These are phyloP conservation scores for Geotrichum fermentans DNA, from an alignment of 1,139 yeast species.

Conservation along the genomic window DNA sequence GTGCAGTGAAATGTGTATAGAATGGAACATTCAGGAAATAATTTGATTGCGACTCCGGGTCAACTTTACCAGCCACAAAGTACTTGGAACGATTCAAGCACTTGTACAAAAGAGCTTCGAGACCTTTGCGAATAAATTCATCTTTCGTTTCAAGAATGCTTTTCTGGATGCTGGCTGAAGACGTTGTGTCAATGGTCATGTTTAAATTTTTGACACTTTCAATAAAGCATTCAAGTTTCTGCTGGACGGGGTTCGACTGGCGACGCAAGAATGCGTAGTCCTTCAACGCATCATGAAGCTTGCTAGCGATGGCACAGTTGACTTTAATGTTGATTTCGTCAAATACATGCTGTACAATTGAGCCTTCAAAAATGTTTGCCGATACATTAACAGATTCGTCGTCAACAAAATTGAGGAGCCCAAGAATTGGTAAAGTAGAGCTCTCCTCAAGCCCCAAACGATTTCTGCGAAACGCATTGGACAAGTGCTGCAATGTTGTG, in stretches of 20 bases:
- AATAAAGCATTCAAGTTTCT: conserved; percentile 75
- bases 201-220: conserved; percentile 58
- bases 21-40: conserved; percentile 77
- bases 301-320: conserved; percentile 81
- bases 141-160: conserved; percentile 66
- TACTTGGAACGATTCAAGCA: conserved; percentile 83
- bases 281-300: conserved; percentile 69
- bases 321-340: conserved; percentile 78
- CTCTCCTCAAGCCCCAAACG: conserved; percentile 44
- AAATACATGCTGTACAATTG: conserved; percentile 54
- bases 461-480: conserved; percentile 68
- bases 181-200: conserved; percentile 65
- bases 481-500: conserved; percentile 58
- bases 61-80: conserved; percentile 82
- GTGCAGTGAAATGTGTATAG: conserved; percentile 91
- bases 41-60: conserved; percentile 68
- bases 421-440: conserved; percentile 48
- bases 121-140: conserved; percentile 60
- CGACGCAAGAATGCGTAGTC: conserved; percentile 80
- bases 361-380: conserved; percentile 62
- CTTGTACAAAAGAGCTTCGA: conserved; percentile 76
- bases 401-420: conserved; percentile 74
- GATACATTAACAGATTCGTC: conserved; percentile 74
- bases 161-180: conserved; percentile 66
- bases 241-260: conserved; percentile 78